Conservation (phyloP, 352 stramenopile genomes). For the Globisporangium perplexum region DNA sequence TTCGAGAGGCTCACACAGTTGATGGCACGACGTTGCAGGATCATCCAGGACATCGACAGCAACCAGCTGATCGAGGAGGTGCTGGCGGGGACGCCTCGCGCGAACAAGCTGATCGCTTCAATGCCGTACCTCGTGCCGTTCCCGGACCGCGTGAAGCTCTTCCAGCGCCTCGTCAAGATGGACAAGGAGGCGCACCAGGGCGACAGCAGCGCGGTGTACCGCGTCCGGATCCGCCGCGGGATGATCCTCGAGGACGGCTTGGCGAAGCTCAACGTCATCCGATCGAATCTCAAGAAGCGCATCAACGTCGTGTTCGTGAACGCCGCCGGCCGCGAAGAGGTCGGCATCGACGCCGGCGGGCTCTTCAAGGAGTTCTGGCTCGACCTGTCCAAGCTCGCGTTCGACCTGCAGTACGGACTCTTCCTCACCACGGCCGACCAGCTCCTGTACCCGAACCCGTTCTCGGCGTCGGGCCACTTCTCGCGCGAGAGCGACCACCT, state of each 20-base stretch:
- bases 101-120: slow-evolving; percentile 55
- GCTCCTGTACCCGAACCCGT: slow-evolving; percentile 93
- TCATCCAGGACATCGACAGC: slow-evolving; percentile 48
- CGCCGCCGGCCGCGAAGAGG: slow-evolving; percentile 87
- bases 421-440: slow-evolving; percentile 65
- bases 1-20: neutral
- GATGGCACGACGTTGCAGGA: slow-evolving; percentile 20
- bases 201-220: slow-evolving; percentile 32
- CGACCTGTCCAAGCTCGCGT: slow-evolving; percentile 86
- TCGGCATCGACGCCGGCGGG: slow-evolving; percentile 94
- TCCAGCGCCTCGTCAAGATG: slow-evolving; percentile 46
- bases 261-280: slow-evolving; percentile 78
- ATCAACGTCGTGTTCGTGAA: slow-evolving; percentile 87
- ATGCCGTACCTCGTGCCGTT: slow-evolving; percentile 78
- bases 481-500: slow-evolving; percentile 73
- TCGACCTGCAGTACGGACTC: slow-evolving; percentile 91
- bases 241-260: slow-evolving; percentile 88
- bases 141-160: slow-evolving; percentile 62
- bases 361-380: slow-evolving; percentile 98
- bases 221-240: slow-evolving; percentile 57
- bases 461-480: slow-evolving; percentile 81
- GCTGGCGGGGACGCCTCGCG: slow-evolving; percentile 38
- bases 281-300: slow-evolving; percentile 80
- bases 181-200: slow-evolving; percentile 56
- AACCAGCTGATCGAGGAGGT: slow-evolving; percentile 54